These are phyloP conservation scores for Aspergillus pseudoglaucus DNA, from an alignment of 2,329 filamentous ascomycete genomes.

Conservation along the genomic window DNA sequence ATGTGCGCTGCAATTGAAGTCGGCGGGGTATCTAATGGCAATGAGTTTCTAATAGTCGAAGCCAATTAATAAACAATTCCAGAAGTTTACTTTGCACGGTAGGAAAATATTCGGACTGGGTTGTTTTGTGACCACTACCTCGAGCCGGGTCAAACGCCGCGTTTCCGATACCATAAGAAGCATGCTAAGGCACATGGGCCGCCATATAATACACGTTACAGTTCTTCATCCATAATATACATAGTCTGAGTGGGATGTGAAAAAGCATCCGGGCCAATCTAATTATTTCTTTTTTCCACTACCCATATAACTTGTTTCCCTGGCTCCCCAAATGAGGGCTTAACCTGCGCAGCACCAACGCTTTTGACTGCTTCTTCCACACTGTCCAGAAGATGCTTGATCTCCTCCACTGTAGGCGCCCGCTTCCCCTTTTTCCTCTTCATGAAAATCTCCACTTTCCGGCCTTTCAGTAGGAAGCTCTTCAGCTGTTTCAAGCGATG, in stretches of 20 bases:
- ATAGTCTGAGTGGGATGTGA: slow-evolving; percentile 1
- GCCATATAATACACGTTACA: too few relatives aligned
- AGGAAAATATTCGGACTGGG: too few relatives aligned
- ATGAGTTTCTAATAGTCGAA: too few relatives aligned
- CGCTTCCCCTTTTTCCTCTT: slow-evolving; percentile 60
- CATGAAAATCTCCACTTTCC: slow-evolving; percentile 67
- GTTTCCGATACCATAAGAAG: too few relatives aligned
- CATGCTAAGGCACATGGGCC: too few relatives aligned
- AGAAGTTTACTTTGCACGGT: too few relatives aligned
- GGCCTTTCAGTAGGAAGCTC: slow-evolving; percentile 66
- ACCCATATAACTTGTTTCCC: slow-evolving; percentile 32
- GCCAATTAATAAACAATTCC: too few relatives aligned
- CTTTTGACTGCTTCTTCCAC: slow-evolving; percentile 43
- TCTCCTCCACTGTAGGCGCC: slow-evolving; percentile 56
- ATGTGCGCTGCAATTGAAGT: too few relatives aligned
- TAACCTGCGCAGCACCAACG: slow-evolving; percentile 36
- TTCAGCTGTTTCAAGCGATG: slow-evolving; percentile 62
- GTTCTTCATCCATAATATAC: slow-evolving; percentile 8
- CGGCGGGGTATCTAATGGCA: too few relatives aligned
- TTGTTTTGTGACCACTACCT: too few relatives aligned
- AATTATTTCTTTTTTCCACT: slow-evolving; percentile 26
- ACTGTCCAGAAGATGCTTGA: slow-evolving; percentile 49
- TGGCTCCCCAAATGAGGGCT: slow-evolving; percentile 37
- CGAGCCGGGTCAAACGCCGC: too few relatives aligned
- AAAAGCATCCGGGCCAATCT: neutral